A percentile compares a stretch with the other conserved stretches of the same genome.
Conservation (phyloP, 208 protist species). For the Chromosphaera perkinsii region DNA sequence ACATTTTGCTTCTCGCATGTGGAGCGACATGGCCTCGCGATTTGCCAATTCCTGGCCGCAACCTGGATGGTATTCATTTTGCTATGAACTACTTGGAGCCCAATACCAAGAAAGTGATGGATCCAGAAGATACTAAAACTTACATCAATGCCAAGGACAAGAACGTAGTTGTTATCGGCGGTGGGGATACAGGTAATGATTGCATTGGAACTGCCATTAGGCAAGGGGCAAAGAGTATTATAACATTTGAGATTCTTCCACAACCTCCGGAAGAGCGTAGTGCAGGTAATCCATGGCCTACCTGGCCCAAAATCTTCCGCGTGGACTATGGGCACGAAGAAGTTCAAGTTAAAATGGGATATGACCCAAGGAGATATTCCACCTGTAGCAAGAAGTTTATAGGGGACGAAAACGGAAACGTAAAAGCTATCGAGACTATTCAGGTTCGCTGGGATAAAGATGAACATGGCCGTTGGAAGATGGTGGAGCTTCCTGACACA, state of each 20-base stretch:
- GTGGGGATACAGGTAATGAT: constrained; percentile 71
- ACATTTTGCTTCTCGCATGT: constrained; percentile 58
- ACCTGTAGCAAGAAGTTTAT: constrained; percentile 62
- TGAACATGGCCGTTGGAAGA: constrained; percentile 29
- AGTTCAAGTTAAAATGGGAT: constrained; percentile 13
- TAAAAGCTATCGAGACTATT: constrained; percentile 58
- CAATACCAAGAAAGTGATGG: constrained; percentile 34
- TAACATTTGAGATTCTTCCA: constrained; percentile 64
- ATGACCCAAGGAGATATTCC: constrained; percentile 59
- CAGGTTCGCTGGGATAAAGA: constrained; percentile 53
- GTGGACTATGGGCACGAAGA: constrained; percentile 73
- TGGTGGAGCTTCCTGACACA: constrained; percentile 30
- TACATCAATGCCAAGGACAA: constrained; percentile 55
- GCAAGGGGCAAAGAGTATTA: constrained; percentile 50
- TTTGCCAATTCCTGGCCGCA: constrained; percentile 59
- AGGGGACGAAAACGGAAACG: constrained; percentile 43
- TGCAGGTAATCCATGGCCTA: constrained; percentile 66
- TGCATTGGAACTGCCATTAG: constrained; percentile 68
- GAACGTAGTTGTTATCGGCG: constrained; percentile 70
- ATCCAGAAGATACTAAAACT: constrained; percentile 5
- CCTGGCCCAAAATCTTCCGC: constrained; percentile 62
- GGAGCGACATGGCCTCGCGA: constrained; percentile 62
- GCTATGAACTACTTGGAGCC: constrained; percentile 68
- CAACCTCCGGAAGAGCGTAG: constrained; percentile 39
- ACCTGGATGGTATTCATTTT: constrained; percentile 62